Evolutionary conservation across 768 basidiomycete genomes (phyloP), one percentile per base, ranked within the genome.

Genomic region (Lactarius trivialis): DNA sequence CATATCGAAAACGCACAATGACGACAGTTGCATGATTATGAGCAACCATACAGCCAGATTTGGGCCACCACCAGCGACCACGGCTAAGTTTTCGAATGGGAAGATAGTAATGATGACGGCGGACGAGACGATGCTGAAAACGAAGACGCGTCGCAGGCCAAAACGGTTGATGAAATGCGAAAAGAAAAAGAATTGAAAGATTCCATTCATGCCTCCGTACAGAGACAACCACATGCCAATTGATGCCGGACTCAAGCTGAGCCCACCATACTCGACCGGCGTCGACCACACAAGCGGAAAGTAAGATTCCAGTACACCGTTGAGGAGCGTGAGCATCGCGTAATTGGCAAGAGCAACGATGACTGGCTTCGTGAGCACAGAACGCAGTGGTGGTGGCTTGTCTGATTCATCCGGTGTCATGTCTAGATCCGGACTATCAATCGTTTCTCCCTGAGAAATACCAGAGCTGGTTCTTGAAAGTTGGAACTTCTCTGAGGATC

Each of bases 251-350:
- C 70, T 66, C 39, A 75, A 61, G 14, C 72, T 72, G 11, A 78
- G 72, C 3, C 78, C 43, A 45, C 43, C 21, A 24, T 5, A 24
- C n/a, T 24, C 43, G 12, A 24, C 43, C 12, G 43, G 43, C 77
- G 2, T 78, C 26, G 78, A 71, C 53, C 75, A 75, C 68, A 82
- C 79, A 45, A 82, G 68, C 4, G 82, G 81, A 1, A 73, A 37
- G 19, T 83, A 70, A 14, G 75, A 75, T n/a, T 67, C 52, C 53
- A 75, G 59, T 8, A 73, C 70, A 30, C 77, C 75, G 37, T 80
- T 77, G 12, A 78, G 66, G 21, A 84, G 75, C 17, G 73, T 73
- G n/a, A 81, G 69, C 7, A 68, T 65, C 41, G 70, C 73, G 66
- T 80, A 80, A 64, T 79, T 82, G 56, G 67, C 58, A 24, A 79